Evolutionary conservation across 108 stramenopile genomes (phyloP), one percentile per base, ranked within the genome.

Genomic region (Cylindrotheca closterium): DNA sequence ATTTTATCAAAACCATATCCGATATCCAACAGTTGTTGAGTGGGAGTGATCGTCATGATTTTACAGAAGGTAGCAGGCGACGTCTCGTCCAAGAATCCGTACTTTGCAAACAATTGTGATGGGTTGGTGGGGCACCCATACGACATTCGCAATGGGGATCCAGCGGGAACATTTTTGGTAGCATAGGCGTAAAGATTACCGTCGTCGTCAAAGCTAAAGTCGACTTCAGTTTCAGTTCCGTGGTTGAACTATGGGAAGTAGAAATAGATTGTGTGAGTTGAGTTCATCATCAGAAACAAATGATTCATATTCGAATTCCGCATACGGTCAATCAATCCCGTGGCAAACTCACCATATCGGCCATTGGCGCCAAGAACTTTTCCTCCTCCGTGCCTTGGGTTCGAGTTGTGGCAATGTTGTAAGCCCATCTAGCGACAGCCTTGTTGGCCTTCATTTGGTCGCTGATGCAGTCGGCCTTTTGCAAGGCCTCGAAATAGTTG

Each of bases 231-330:
- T 24, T 82, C 77, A 7, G 77, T 72, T 29, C 79, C 81, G 58
- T 86, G 85, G 71, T 86, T 86, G 55, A 86, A 83, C 37, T 42
- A 42, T 10, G n/a, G n/a, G n/a, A n/a, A n/a, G n/a, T n/a, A n/a
- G n/a, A n/a, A n/a, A n/a, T n/a, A n/a, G n/a, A n/a, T n/a, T n/a
- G n/a, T n/a, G n/a, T n/a, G 2, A 54, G 25, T 54, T 54, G 7
- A 23, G 26, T 27, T 55, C 54, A 10, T 74, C 78, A 37, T 72
- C 71, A 30, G 53, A 79, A 18, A 22, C 24, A 24, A 52, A 37
- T 4, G 55, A 55, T 51, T 45, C n/a, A n/a, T n/a, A n/a, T n/a
- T n/a, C n/a, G n/a, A n/a, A n/a, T n/a, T n/a, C n/a, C n/a, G n/a
- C n/a, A n/a, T n/a, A n/a, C n/a, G n/a, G n/a, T n/a, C n/a, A n/a